phyloP scores from a whole-genome alignment of 495 filamentous ascomycete genomes.

The Aspergillus sparsus region DNA sequence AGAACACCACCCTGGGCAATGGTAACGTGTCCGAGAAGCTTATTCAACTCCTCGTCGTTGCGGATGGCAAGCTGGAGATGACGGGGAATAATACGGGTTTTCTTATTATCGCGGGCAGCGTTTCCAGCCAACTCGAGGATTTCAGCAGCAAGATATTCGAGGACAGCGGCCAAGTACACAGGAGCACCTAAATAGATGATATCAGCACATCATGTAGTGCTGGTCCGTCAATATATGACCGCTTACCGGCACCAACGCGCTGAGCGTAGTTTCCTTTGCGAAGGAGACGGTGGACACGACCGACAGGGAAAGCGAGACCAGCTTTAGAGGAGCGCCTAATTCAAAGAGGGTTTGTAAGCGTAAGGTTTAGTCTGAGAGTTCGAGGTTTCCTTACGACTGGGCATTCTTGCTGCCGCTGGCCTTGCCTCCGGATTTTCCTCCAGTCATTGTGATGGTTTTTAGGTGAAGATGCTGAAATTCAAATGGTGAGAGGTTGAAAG shows the following conservation, averaged over 20 bases:
- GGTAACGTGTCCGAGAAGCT: conserved; percentile 97
- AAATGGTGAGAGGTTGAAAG: conserved; percentile 31
- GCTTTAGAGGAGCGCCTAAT: conserved; percentile 96
- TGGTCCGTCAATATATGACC: conserved; percentile 12
- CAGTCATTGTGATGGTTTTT: conserved; percentile 85
- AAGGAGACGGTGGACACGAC: conserved; percentile 99
- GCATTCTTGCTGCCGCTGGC: conserved; percentile 94
- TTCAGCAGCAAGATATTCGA: conserved; percentile 98
- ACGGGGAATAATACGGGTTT: conserved; percentile 99
- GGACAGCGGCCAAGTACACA: conserved; percentile 96
- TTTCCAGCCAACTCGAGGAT: conserved; percentile 99
- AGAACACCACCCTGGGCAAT: conserved; percentile 99
- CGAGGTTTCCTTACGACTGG: conserved; percentile 76
- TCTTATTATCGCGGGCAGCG: conserved; percentile 99
- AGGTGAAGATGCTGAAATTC: conserved; percentile 24
- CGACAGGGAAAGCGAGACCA: conserved; percentile 98
- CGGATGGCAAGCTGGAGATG: conserved; percentile 99
- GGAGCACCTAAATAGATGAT: conserved; percentile 68
- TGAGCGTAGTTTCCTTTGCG: conserved; percentile 99
- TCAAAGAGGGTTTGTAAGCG: conserved; percentile 39
- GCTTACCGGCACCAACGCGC: conserved; percentile 92
- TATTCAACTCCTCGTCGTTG: conserved; percentile 99
- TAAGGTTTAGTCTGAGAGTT: conserved; percentile 27
- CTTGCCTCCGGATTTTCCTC: conserved; percentile 98
- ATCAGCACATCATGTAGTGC: conserved; percentile 29